Base-by-base conservation (phyloP, 1,284 basidiomycete genomes). In the Boletellus dicymbophilus region DNA sequence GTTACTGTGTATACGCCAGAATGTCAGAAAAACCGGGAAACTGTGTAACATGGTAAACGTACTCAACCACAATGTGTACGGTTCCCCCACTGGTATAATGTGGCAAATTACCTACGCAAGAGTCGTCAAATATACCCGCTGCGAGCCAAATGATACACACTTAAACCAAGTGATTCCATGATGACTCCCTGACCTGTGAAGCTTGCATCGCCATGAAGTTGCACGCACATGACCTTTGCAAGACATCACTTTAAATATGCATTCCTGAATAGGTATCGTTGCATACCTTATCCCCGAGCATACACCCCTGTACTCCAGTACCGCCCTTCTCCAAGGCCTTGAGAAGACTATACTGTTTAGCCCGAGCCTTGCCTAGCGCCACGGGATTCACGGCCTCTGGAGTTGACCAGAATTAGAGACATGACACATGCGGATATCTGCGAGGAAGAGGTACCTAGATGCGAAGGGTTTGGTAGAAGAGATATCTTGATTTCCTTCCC, bases 1-100 rank as follows among this genome's bases (percentile, higher is more conserved):
- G 61, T 82, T 81, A 55, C 82, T 84, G 58, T 44, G 52, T 33
- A 38, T 48, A n/a, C 49, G 18, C 27, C 7, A 34, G 21, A 2
- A 25, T 12, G 18, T 44, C 16, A 97, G 77, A 94, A 90, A 69
- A 90, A 85, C 62, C 69, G 90, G 26, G 88, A 84, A 22, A 10
- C 1, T 6, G 31, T 31, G 28, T 39, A 22, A 18, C 3, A 45
- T 10, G 15, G 40, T 31, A 20, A 11, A 78, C 87, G 65, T 66
- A 93, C 89, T 95, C 93, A 39, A 95, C 90, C n/a, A 95, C 90
- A 41, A 96, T 72, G 69, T 95, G 92, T 3, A 95, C 81, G 31
- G 86, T 92, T 26, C 93, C 93, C 2, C 93, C 93, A 51, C 86
- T 90, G 0, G 90, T 93, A 62, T 86, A 95, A 68, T 95, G 92